Base-by-base conservation (phyloP, 768 basidiomycete species). In the Termitomyces sp. region DNA sequence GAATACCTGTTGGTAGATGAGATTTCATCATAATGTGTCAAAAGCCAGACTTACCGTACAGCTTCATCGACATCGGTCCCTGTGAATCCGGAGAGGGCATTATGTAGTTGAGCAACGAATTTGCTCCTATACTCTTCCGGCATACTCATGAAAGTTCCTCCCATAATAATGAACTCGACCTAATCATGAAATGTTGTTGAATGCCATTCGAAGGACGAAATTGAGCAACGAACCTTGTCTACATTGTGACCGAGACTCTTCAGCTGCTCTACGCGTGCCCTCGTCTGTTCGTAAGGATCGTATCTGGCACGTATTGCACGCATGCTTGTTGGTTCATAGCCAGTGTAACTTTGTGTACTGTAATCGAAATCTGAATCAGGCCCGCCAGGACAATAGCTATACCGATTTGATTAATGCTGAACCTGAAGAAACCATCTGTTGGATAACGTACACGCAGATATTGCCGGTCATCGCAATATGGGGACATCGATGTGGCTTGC, bases 401-500 rank as follows among this genome's bases (percentile, higher is more conserved):
- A 20, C 11, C 52, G 1, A 52, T 36, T 44, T 49, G 0, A 35
- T 14, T 18, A 41, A 43, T 24, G 40, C 1, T 32, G 46, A 20
- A n/a, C 9, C 38, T 40, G 36, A 57, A 54, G 13, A 11, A 28
- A 44, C 41, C 8, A 20, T 2, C 18, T 13, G 40, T 7, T 9
- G 8, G 33, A 35, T 36, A 26, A 75, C 89, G 62, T 72, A 96
- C 88, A 99, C 97, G 74, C 97, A 99, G 56, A 99, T 98, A 66
- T 99, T 99, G 30, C 97, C 97, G 0, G 97, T 99, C 93, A 99
- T 97, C 8, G 97, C 97, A 56, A 99, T 98, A 74, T 99, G 97
- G 4, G 97, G 97, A 78, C 97, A 99, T 54, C 97, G 84, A 78
- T 99, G 97, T 1, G 97, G 97, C 68, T 98, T 99, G 77, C 94